Evolutionary conservation across 1,139 yeast species (phyloP).

Genomic region (Protomyces pachydermus): DNA sequence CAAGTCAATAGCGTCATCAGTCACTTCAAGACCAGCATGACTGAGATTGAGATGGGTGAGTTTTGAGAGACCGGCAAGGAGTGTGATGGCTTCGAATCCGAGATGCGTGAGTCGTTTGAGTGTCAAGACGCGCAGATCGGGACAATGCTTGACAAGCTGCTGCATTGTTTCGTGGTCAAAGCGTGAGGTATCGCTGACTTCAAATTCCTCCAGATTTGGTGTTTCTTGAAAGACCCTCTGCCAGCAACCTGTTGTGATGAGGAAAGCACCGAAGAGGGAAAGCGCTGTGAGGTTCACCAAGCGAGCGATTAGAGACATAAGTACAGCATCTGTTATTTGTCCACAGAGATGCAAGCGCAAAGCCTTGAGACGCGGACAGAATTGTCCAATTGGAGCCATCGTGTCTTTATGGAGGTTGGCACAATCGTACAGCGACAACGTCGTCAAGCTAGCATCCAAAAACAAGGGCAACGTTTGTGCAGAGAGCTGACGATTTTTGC

Average conservation of each 20-base stretch:
- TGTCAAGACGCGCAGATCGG: constrained; percentile 48
- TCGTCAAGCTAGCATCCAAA: constrained; percentile 53
- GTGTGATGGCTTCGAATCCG: constrained; percentile 50
- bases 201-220: constrained; percentile 50
- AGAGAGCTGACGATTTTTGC: constrained; percentile 73
- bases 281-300: constrained; percentile 52
- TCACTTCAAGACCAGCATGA: constrained; percentile 30
- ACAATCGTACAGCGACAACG: constrained; percentile 84
- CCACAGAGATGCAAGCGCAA: constrained; percentile 88
- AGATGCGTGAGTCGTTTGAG: constrained; percentile 71
- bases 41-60: constrained; percentile 56
- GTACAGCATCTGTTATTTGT: constrained; percentile 71
- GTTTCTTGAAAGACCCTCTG: constrained; percentile 60
- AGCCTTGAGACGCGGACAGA: constrained; percentile 65
- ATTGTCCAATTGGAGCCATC: constrained; percentile 65
- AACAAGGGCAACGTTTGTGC: constrained; percentile 68
- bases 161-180: constrained; percentile 64
- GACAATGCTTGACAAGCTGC: constrained; percentile 56
- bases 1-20: constrained; percentile 29
- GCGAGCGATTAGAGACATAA: constrained; percentile 58
- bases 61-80: constrained; percentile 57
- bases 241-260: constrained; percentile 75
- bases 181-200: constrained; percentile 76
- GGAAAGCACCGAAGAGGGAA: constrained; percentile 77
- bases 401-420: constrained; percentile 68